A percentile compares a stretch with the other conserved stretches of the same genome.
Conservation (phyloP, 352 stramenopile genomes). For the Phytopythium aichiense region DNA sequence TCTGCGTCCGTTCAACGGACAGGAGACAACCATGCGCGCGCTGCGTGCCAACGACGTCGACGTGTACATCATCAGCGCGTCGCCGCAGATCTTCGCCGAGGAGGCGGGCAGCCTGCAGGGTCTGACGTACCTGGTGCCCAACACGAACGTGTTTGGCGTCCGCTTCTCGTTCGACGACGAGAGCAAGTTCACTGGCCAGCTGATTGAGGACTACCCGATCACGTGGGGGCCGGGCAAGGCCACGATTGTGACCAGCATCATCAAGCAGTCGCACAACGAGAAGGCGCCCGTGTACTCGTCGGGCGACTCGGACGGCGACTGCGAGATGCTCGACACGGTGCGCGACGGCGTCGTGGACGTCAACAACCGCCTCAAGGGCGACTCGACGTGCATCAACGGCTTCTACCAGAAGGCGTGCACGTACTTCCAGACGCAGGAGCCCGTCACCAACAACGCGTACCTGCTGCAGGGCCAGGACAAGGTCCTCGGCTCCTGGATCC, state of each 20-base stretch:
- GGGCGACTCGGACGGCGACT: constrained; percentile 56
- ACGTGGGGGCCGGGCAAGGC: constrained; percentile 62
- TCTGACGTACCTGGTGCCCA: constrained; percentile 49
- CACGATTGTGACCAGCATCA: constrained; percentile 36
- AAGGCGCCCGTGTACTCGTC: constrained; percentile 46
- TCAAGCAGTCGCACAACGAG: constrained; percentile 41
- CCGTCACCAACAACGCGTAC: constrained; percentile 41
- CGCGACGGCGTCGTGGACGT: constrained; percentile 56
- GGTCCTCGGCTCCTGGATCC: constrained; percentile 61
- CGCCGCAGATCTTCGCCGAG: constrained; percentile 49
- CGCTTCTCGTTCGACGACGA: constrained; percentile 41
- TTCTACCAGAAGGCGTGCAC: constrained; percentile 61
- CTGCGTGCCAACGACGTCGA: constrained; percentile 33
- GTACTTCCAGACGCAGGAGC: constrained; percentile 38
- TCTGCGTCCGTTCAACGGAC: constrained; percentile 53
- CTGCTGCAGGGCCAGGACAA: constrained; percentile 62
- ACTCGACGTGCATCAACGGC: constrained; percentile 43
- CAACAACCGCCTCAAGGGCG: constrained; percentile 59
- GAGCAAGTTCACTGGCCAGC: constrained; percentile 36
- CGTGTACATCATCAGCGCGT: constrained; percentile 63
- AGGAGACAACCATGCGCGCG: constrained; percentile 56
- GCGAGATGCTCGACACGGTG: constrained; percentile 52
- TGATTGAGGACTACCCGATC: constrained; percentile 52
- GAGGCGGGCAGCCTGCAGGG: constrained; percentile 36
- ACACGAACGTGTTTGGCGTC: constrained; percentile 47